Evolutionary conservation across 495 filamentous ascomycete species (phyloP).

Genomic region (Aspergillus ellipticus): DNA sequence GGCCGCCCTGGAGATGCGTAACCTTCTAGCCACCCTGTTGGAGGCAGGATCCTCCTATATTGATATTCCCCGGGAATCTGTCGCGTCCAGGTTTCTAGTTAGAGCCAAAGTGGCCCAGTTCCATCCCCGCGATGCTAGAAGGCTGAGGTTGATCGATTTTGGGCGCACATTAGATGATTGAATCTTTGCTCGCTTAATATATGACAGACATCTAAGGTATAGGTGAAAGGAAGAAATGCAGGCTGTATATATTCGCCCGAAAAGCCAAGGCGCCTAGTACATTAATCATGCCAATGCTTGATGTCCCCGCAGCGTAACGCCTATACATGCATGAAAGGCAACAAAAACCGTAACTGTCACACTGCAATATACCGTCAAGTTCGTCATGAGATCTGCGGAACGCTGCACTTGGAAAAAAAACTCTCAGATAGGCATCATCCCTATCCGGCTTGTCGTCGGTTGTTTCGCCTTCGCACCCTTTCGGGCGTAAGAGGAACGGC

Average conservation of each 20-base stretch:
- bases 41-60: constrained; percentile 67
- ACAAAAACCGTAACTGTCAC: constrained; percentile 14
- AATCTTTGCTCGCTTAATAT: constrained; percentile 6
- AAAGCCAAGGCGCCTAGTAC: constrained; percentile 1
- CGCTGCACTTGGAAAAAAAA: constrained; percentile 8
- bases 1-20: constrained; percentile 62
- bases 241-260: constrained; percentile 2
- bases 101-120: constrained; percentile 82
- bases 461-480: constrained; percentile 30
- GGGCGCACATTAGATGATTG: constrained; percentile 69
- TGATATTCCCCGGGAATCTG: constrained; percentile 67
- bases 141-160: constrained; percentile 78
- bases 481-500: constrained; percentile 23
- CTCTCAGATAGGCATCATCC: constrained; percentile 45
- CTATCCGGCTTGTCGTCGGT: constrained; percentile 36
- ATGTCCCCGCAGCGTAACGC: constrained; percentile 9
- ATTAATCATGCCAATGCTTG: background rate
- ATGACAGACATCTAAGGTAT: background rate
- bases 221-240: background rate
- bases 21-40: constrained; percentile 59
- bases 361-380: constrained; percentile 18
- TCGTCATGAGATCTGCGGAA: constrained; percentile 17
- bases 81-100: constrained; percentile 77
- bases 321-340: constrained; percentile 16
- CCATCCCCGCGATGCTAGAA: constrained; percentile 75